Percentiles rank a stretch among this genome's conserved stretches.
These are phyloP conservation scores for Penicillium sp. DNA, from an alignment of 2,329 filamentous ascomycete genomes.

Conservation along the genomic window DNA sequence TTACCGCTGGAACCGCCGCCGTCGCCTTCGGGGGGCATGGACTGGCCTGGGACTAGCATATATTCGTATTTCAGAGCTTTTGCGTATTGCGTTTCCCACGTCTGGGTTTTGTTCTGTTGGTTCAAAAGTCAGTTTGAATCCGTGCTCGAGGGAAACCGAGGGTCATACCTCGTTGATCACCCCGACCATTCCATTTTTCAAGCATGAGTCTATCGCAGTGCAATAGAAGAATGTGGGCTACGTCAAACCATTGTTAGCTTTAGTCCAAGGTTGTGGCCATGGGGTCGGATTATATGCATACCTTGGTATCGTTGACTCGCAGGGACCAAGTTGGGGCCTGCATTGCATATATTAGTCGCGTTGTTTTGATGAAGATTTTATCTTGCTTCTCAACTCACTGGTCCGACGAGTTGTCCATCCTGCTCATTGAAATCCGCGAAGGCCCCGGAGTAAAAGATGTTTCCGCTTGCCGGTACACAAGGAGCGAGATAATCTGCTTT, in stretches of 20 bases:
- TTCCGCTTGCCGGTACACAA: slow-evolving; percentile 56
- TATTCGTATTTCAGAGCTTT: slow-evolving; percentile 52
- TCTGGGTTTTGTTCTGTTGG: slow-evolving; percentile 48
- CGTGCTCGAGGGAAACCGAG: not conserved
- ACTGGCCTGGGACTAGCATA: slow-evolving; percentile 58
- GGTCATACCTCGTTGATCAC: slow-evolving; percentile 66
- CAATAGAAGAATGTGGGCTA: slow-evolving; percentile 69
- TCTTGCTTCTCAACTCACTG: slow-evolving; percentile 23
- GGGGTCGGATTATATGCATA: slow-evolving; percentile 10
- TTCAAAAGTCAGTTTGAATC: slow-evolving; percentile 8
- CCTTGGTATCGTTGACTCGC: slow-evolving; percentile 58
- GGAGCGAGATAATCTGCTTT: slow-evolving; percentile 60
- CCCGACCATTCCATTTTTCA: slow-evolving; percentile 68
- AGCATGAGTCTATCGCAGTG: slow-evolving; percentile 65
- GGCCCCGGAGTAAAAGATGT: slow-evolving; percentile 33
- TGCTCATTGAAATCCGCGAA: slow-evolving; percentile 51
- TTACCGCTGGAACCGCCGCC: slow-evolving; percentile 16
- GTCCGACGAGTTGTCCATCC: slow-evolving; percentile 42
- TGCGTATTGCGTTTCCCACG: slow-evolving; percentile 50
- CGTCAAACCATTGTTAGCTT: not conserved
- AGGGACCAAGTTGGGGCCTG: slow-evolving; percentile 42
- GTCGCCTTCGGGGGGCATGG: slow-evolving; percentile 56
- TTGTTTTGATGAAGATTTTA: not conserved
- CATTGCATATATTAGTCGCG: not conserved
- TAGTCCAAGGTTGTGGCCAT: not conserved